phyloP scores from a whole-genome alignment of 2,329 filamentous ascomycete genomes.

The Fusarium subtropicale region DNA sequence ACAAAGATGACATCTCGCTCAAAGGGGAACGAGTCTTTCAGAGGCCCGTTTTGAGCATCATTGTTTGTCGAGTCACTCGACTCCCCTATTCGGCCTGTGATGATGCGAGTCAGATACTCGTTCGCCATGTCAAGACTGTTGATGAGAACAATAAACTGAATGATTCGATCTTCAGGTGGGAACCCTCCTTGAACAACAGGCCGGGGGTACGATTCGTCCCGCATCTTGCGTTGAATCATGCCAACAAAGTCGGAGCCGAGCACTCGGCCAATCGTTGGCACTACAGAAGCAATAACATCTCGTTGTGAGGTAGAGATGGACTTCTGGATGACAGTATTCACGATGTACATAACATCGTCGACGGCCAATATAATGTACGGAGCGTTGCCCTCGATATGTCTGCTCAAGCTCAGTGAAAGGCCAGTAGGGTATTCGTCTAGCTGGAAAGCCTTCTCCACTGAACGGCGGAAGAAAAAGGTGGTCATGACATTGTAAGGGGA shows the following conservation, averaged over 20 bases:
- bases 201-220: slow-evolving; percentile 92
- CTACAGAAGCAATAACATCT: slow-evolving; percentile 78
- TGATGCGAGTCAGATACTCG: slow-evolving; percentile 90
- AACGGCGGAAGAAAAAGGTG: slow-evolving; percentile 95
- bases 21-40: slow-evolving; percentile 81
- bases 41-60: slow-evolving; percentile 54
- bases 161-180: slow-evolving; percentile 87
- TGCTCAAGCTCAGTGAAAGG: slow-evolving; percentile 79
- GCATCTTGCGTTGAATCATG: slow-evolving; percentile 98
- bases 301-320: slow-evolving; percentile 87
- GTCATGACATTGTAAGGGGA: slow-evolving; percentile 91
- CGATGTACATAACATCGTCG: slow-evolving; percentile 99
- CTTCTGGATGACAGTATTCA: slow-evolving; percentile 89
- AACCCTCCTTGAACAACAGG: slow-evolving; percentile 80
- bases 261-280: slow-evolving; percentile 83
- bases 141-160: slow-evolving; percentile 90
- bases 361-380: slow-evolving; percentile 96
- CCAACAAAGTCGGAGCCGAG: slow-evolving; percentile 91
- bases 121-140: slow-evolving; percentile 95
- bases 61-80: slow-evolving; percentile 53
- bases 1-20: slow-evolving; percentile 79
- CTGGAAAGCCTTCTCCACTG: slow-evolving; percentile 97
- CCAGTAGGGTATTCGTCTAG: slow-evolving; percentile 88
- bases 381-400: slow-evolving; percentile 77
- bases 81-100: slow-evolving; percentile 71